Evolutionary conservation across 352 stramenopile species (phyloP).

Genomic region (Phytophthora kernoviae): DNA sequence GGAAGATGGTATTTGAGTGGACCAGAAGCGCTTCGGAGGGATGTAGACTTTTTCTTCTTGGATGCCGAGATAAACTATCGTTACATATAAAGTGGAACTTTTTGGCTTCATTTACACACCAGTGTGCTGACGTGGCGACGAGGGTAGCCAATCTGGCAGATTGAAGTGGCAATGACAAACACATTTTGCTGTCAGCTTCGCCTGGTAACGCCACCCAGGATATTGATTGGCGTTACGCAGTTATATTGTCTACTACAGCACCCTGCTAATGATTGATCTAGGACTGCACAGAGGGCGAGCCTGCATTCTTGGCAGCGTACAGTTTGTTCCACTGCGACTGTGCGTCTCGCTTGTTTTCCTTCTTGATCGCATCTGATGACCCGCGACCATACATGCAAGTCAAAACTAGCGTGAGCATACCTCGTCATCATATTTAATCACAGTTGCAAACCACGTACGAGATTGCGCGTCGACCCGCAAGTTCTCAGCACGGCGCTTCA

Average conservation of each 20-base stretch:
- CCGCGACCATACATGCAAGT: no score
- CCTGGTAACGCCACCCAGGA: no score
- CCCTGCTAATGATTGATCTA: constrained; percentile 7
- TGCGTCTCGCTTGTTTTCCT: constrained; percentile 77
- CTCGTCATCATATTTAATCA: neutral
- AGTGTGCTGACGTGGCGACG: neutral
- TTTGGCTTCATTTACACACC: constrained; percentile 18
- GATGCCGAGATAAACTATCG: constrained; percentile 35
- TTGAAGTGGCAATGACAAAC: constrained; percentile 2
- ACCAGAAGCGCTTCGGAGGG: neutral
- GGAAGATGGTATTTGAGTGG: neutral
- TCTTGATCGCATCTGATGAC: constrained; percentile 79
- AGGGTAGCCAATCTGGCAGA: constrained; percentile 6
- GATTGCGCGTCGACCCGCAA: constrained; percentile 81
- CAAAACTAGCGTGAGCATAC: constrained; percentile 4
- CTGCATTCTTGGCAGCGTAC: constrained; percentile 61
- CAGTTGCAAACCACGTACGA: constrained; percentile 41
- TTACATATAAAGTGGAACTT: constrained; percentile 38
- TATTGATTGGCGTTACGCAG: constrained; percentile 10
- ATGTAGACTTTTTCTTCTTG: no score
- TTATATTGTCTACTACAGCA: constrained; percentile 20
- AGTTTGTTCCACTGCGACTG: constrained; percentile 82
- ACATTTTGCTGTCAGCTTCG: neutral
- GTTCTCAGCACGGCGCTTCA: constrained; percentile 72
- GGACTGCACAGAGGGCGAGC: constrained; percentile 11